Evolutionary conservation across 164 flowering plant species (phyloP).

Genomic region (Santalum album): DNA sequence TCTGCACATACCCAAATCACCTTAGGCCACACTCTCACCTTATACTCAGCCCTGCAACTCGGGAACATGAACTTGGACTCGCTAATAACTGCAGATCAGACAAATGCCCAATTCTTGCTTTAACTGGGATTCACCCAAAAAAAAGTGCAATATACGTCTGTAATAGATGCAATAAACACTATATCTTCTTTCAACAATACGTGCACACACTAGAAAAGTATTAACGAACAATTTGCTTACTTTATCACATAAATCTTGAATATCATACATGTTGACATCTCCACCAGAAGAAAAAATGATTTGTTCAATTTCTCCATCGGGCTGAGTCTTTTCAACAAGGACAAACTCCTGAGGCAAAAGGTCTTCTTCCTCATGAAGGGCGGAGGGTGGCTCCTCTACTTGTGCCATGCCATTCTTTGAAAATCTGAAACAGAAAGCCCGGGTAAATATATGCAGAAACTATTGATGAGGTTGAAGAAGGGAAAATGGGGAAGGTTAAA

Average conservation of each 20-base stretch:
- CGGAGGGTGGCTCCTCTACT: slow-evolving; percentile 59
- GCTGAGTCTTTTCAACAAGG: slow-evolving; percentile 57
- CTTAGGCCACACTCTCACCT: too few species aligned
- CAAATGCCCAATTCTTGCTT: too few species aligned
- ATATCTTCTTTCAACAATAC: background rate
- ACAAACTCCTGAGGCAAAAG: slow-evolving; percentile 64
- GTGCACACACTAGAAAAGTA: background rate
- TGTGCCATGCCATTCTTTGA: slow-evolving; percentile 49
- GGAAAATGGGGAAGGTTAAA: too few species aligned
- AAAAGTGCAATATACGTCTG: too few species aligned
- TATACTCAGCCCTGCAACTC: too few species aligned
- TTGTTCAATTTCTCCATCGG: slow-evolving; percentile 72
- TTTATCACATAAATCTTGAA: slow-evolving; percentile 86
- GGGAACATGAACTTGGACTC: too few species aligned
- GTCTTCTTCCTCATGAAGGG: slow-evolving; percentile 57
- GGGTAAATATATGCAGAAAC: too few species aligned
- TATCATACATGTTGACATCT: slow-evolving; percentile 73
- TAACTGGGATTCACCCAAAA: too few species aligned
- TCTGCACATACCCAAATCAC: too few species aligned
- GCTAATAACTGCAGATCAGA: too few species aligned
- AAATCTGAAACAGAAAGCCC: slow-evolving; percentile 40
- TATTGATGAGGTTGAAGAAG: too few species aligned
- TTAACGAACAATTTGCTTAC: slow-evolving; percentile 19
- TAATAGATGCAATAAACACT: too few species aligned
- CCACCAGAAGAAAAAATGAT: slow-evolving; percentile 87